A percentile compares a stretch with the other conserved stretches of the same genome.
Evolutionary conservation across 768 basidiomycete species (phyloP).

Genomic region (Cystobasidium onofrii): DNA sequence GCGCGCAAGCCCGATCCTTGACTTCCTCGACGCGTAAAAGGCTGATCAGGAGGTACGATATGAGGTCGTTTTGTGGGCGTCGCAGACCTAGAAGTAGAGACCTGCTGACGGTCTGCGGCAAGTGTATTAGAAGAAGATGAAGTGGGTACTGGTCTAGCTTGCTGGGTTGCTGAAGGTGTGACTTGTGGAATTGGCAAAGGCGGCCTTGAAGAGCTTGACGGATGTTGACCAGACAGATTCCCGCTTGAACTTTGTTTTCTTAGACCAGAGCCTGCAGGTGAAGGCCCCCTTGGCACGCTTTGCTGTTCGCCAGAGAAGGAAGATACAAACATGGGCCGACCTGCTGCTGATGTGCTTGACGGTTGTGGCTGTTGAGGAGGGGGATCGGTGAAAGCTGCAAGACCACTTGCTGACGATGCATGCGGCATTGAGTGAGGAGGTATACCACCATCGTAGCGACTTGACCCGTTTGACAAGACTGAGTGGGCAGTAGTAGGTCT

Average conservation of each 20-base stretch:
- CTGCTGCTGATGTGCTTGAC: not conserved
- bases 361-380: not conserved
- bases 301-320: not conserved
- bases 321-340: not conserved
- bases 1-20: not conserved
- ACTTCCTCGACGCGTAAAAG: not conserved
- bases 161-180: not conserved
- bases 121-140: not conserved
- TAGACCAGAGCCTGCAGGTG: not conserved
- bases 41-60: not conserved
- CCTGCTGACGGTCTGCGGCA: not conserved
- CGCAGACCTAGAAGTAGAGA: not conserved
- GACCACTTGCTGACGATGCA: not conserved
- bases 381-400: not conserved
- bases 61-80: not conserved
- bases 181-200: not conserved
- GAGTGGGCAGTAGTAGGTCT: slow-evolving; percentile 38
- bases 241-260: not conserved
- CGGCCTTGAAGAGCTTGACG: not conserved
- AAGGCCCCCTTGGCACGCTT: not conserved
- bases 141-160: not conserved
- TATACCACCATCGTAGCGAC: not conserved
- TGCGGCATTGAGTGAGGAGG: not conserved
- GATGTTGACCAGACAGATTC: slow-evolving; percentile 11
- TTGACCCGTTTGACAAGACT: slow-evolving; percentile 20